phyloP scores from a whole-genome alignment of 176 grass and related monocot species.

The Ampelocalamus luodianensis region DNA sequence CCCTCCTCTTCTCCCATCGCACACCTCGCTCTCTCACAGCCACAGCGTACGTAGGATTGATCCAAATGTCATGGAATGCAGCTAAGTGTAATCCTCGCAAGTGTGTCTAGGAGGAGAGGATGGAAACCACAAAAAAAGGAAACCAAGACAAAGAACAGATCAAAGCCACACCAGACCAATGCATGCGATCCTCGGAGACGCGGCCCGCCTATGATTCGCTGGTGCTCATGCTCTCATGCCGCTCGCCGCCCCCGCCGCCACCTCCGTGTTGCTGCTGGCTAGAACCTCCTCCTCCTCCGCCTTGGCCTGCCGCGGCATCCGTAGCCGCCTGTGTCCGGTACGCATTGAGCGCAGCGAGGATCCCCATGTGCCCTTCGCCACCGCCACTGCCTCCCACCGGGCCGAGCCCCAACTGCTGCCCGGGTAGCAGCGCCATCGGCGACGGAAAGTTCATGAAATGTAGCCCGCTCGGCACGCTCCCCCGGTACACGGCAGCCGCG shows the following conservation, averaged over 20 bases:
- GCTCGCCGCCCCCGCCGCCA: constrained; percentile 48
- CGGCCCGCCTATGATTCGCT: constrained; percentile 71
- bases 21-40: constrained; percentile 45
- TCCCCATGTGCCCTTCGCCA: constrained; percentile 82
- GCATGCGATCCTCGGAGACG: constrained; percentile 51
- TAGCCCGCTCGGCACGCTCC: constrained; percentile 72
- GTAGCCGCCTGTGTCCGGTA: constrained; percentile 69
- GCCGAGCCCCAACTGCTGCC: constrained; percentile 84
- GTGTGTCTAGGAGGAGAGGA: constrained; percentile 21
- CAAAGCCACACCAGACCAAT: constrained; percentile 66
- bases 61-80: constrained; percentile 50
- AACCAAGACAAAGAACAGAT: constrained; percentile 63
- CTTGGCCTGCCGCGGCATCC: constrained; percentile 45
- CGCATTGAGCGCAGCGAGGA: constrained; percentile 80
- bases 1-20: constrained; percentile 46
- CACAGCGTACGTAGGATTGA: constrained; percentile 35
- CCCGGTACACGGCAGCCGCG: constrained; percentile 67
- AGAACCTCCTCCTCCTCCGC: constrained; percentile 38
- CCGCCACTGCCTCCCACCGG: constrained; percentile 33
- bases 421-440: constrained; percentile 78
- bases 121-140: constrained; percentile 48
- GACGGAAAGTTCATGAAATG: constrained; percentile 99
- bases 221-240: constrained; percentile 91
- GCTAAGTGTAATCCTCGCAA: constrained; percentile 48
- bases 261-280: constrained; percentile 52